These are phyloP conservation scores for Psilocybe cyanescens DNA, from an alignment of 768 basidiomycete species.

Conservation along the genomic window DNA sequence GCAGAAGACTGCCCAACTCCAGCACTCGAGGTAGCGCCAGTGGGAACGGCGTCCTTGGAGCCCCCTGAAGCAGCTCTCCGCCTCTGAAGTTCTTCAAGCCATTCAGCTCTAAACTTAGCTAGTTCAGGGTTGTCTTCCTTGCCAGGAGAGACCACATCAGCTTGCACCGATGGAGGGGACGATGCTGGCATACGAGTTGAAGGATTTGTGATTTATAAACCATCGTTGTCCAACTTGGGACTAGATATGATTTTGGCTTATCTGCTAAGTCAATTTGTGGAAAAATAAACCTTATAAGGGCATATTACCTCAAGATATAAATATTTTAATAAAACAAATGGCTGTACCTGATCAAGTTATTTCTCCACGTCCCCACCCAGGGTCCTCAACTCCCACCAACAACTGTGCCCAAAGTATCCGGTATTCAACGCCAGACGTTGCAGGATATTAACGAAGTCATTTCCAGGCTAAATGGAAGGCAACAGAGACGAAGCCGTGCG, in stretches of 20 bases:
- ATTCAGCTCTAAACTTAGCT: slow-evolving; percentile 69
- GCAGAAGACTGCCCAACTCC: not conserved
- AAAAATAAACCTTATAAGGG: not conserved
- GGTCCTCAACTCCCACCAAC: slow-evolving; percentile 7
- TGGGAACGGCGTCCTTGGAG: not conserved
- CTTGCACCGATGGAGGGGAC: slow-evolving; percentile 14
- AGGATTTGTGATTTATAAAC: slow-evolving; percentile 9
- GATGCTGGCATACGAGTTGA: slow-evolving; percentile 25
- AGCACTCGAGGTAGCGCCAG: not conserved
- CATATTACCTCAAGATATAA: not conserved
- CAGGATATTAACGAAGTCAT: not conserved
- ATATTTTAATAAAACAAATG: not conserved
- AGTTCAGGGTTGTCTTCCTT: slow-evolving; percentile 64
- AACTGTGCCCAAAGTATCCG: not conserved
- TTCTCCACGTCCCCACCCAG: slow-evolving; percentile 13
- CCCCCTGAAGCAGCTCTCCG: slow-evolving; percentile 27
- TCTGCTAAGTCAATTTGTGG: slow-evolving; percentile 21
- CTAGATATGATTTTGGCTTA: slow-evolving; percentile 9
- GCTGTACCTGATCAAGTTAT: slow-evolving; percentile 10
- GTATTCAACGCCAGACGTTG: not conserved
- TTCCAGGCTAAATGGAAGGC: slow-evolving; percentile 61
- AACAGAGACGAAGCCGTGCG: slow-evolving; percentile 91
- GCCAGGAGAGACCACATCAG: slow-evolving; percentile 14
- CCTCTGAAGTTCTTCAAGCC: slow-evolving; percentile 67
- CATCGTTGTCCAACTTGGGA: slow-evolving; percentile 6